These are phyloP conservation scores for Haplosporangium sp. DNA, from an alignment of 371 early-diverging fungal species.

Conservation along the genomic window DNA sequence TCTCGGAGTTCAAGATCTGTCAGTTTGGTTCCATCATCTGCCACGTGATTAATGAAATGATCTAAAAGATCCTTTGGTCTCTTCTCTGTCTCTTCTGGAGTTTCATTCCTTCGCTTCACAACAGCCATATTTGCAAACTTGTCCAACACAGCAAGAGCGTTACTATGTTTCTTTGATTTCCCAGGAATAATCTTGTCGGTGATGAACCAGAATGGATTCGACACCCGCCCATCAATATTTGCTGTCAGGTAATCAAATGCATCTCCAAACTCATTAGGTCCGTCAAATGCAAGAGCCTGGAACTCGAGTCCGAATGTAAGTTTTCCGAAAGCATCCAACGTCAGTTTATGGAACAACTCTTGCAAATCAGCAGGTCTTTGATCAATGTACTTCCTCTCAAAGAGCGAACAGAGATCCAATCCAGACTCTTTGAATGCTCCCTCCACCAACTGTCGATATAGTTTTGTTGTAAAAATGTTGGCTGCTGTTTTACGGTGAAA, in stretches of 20 bases:
- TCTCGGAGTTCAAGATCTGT: constrained; percentile 38
- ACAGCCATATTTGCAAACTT: constrained; percentile 30
- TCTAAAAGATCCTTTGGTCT: constrained; percentile 41
- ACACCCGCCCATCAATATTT: constrained; percentile 13
- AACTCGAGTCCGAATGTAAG: constrained; percentile 46
- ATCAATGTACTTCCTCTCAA: constrained; percentile 10
- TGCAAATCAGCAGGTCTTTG: constrained; percentile 66
- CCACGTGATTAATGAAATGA: constrained; percentile 27
- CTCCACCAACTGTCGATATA: constrained; percentile 65
- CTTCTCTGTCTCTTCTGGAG: constrained; percentile 12
- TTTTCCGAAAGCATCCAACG: constrained; percentile 49
- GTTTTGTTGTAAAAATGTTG: constrained; percentile 75
- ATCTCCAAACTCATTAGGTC: constrained; percentile 37
- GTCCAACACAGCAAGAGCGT: constrained; percentile 22
- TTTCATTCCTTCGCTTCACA: constrained; percentile 26
- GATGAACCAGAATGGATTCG: constrained; percentile 36
- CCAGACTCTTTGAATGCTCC: constrained; percentile 28
- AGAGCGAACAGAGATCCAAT: constrained; percentile 10
- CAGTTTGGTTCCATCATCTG: constrained; percentile 35
- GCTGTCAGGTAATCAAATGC: constrained; percentile 38
- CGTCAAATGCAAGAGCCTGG: constrained; percentile 20
- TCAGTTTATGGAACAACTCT: constrained; percentile 49
- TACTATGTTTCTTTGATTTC: constrained; percentile 2
- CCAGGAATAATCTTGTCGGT: constrained; percentile 39
- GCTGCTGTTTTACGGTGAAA: constrained; percentile 74